phyloP scores from a whole-genome alignment of 495 filamentous ascomycete genomes.

The Pseudevernia furfuracea region DNA sequence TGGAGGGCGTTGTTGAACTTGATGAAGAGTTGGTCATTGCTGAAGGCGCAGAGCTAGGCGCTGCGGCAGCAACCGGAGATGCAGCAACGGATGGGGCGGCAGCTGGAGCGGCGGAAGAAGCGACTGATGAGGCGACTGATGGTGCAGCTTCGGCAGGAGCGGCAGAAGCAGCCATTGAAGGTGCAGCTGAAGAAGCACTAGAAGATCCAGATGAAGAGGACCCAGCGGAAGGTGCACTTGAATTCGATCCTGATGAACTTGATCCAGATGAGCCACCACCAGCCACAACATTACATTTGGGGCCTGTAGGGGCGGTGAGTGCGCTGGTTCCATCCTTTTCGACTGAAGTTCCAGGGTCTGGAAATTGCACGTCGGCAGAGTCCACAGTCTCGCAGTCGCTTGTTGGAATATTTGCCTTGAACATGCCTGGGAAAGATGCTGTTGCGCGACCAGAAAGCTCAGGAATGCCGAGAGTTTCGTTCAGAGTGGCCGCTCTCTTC shows the following conservation, averaged over 20 bases:
- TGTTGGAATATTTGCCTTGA: constrained; percentile 48
- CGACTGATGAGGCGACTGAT: not conserved
- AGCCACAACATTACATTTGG: constrained; percentile 4
- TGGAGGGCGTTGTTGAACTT: constrained; percentile 9
- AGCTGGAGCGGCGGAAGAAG: not conserved
- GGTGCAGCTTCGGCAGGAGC: not conserved
- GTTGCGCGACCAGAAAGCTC: constrained; percentile 19
- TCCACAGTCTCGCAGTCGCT: constrained; percentile 31
- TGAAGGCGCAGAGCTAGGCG: constrained; percentile 5
- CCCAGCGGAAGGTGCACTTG: not conserved
- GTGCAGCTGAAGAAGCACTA: not conserved
- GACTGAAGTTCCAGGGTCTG: constrained; percentile 24
- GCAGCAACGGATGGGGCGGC: constrained; percentile 1
- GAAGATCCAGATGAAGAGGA: not conserved
- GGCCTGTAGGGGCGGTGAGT: constrained; percentile 15
- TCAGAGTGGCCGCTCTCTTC: constrained; percentile 30
- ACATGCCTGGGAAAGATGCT: constrained; percentile 41
- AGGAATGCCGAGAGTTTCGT: constrained; percentile 2
- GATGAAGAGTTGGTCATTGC: constrained; percentile 9
- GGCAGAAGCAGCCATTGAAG: not conserved
- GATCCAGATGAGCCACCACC: constrained; percentile 1
- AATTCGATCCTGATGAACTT: not conserved
- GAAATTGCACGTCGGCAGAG: constrained; percentile 22
- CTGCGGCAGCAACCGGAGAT: constrained; percentile 1
- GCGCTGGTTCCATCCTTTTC: constrained; percentile 6